Evolutionary conservation across 2,329 filamentous ascomycete species (phyloP).

Genomic region (Fusarium palustre): DNA sequence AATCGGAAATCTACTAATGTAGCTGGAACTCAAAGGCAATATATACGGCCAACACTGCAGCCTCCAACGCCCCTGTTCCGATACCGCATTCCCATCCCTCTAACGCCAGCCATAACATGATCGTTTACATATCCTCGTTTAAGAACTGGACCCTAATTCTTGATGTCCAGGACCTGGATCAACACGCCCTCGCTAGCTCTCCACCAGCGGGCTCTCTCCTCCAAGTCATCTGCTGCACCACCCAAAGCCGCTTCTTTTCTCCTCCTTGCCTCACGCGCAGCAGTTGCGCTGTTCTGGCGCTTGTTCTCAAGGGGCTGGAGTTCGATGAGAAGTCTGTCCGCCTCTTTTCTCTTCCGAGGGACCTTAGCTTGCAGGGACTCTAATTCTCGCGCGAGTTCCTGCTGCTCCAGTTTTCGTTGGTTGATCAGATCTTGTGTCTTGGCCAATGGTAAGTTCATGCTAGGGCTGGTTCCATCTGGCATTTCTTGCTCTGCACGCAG

Average conservation of each 20-base stretch:
- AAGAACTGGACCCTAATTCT: conserved; percentile 48
- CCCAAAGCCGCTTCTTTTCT: conserved; percentile 74
- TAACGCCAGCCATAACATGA: conserved; percentile 28
- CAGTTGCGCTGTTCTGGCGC: conserved; percentile 71
- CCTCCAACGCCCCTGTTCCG: conserved; percentile 33
- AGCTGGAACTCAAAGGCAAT: background rate
- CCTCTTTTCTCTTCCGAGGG: conserved; percentile 74
- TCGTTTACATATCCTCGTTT: background rate
- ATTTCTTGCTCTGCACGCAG: conserved; percentile 57
- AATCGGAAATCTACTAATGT: background rate
- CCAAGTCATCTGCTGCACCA: conserved; percentile 77
- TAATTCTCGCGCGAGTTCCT: conserved; percentile 71
- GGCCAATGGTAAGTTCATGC: conserved; percentile 66
- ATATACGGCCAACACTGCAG: background rate
- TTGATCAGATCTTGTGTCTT: conserved; percentile 68
- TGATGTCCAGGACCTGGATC: conserved; percentile 71
- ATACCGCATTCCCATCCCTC: conserved; percentile 2
- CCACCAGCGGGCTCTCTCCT: conserved; percentile 81
- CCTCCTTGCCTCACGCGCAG: conserved; percentile 77
- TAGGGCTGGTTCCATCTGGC: conserved; percentile 52
- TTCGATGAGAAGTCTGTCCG: conserved; percentile 75
- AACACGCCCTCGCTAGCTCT: conserved; percentile 74
- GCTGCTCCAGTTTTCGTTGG: conserved; percentile 62
- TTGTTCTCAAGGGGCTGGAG: conserved; percentile 75
- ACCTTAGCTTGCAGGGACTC: conserved; percentile 71